These are phyloP conservation scores for Camellia sinensis DNA, from an alignment of 148 eudicot genomes.

Conservation along the genomic window DNA sequence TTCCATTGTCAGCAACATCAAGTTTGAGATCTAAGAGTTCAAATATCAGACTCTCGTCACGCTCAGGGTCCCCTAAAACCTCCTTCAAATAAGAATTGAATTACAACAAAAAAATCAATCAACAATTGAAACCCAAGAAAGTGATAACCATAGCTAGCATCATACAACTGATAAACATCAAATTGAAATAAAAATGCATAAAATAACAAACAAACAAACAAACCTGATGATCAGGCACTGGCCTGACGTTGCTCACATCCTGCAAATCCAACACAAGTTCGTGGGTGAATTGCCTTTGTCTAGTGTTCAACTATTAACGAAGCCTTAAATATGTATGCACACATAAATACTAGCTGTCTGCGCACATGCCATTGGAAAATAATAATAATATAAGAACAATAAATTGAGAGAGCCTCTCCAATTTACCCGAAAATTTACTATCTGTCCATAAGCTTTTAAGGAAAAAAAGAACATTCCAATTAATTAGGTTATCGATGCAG, in stretches of 20 bases:
- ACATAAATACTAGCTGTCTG: neutral
- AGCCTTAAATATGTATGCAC: neutral
- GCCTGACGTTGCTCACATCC: slow-evolving; percentile 71
- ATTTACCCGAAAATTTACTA: no score
- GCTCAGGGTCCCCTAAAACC: slow-evolving; percentile 68
- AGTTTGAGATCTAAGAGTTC: slow-evolving; percentile 72
- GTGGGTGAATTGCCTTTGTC: neutral
- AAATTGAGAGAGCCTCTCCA: no score
- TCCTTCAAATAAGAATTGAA: slow-evolving; percentile 43
- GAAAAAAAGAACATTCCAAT: no score
- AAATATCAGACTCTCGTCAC: slow-evolving; percentile 81
- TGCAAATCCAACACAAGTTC: slow-evolving; percentile 22
- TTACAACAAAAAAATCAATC: slow-evolving; percentile 1
- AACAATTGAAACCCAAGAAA: neutral
- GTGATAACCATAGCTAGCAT: neutral
- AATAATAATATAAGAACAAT: no score
- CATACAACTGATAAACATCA: neutral
- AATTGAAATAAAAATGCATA: neutral
- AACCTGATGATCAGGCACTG: slow-evolving; percentile 86
- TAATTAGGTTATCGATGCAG: no score
- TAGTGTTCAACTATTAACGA: neutral
- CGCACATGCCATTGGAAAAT: no score
- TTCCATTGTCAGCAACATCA: slow-evolving; percentile 73
- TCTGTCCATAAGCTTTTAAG: no score
- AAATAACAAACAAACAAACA: neutral